A percentile compares a stretch with the other conserved stretches of the same genome.
Conservation (phyloP, 768 basidiomycete species). For the Leucocoprinus birnbaumii region DNA sequence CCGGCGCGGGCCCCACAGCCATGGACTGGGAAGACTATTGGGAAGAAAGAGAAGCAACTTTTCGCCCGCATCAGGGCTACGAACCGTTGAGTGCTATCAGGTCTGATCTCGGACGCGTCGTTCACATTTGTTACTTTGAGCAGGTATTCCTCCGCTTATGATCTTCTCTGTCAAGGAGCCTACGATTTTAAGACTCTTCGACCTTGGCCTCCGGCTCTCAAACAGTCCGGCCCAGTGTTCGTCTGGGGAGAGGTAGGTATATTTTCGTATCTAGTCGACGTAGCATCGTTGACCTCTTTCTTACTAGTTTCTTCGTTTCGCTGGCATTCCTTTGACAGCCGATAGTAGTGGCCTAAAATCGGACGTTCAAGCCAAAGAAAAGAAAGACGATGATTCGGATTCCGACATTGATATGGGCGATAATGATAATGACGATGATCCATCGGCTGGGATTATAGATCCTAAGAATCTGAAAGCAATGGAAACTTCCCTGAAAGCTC, state of each 20-base stretch:
- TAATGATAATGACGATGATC: constrained; percentile 10
- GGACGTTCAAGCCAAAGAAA: neutral
- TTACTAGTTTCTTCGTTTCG: constrained; percentile 8
- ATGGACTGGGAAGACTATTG: constrained; percentile 71
- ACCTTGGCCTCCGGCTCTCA: constrained; percentile 32
- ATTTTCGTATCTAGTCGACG: neutral
- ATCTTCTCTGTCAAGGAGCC: constrained; percentile 59
- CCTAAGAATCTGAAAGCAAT: neutral
- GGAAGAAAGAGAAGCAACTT: constrained; percentile 52
- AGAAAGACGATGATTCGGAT: constrained; percentile 4
- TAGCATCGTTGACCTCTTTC: neutral
- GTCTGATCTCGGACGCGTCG: neutral
- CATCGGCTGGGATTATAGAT: neutral
- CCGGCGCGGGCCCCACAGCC: constrained; percentile 1
- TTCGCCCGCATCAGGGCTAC: constrained; percentile 39
- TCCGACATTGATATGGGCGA: neutral
- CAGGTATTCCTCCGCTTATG: constrained; percentile 32
- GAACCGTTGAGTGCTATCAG: constrained; percentile 41
- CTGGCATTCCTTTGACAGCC: constrained; percentile 7
- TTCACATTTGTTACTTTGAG: constrained; percentile 9
- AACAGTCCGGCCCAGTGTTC: constrained; percentile 33
- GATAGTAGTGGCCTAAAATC: neutral
- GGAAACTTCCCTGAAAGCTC: constrained; percentile 5
- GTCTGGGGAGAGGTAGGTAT: constrained; percentile 65
- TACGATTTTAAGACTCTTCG: constrained; percentile 48